These are phyloP conservation scores for Hypoxylon fragiforme DNA, from an alignment of 495 filamentous ascomycete genomes.

Conservation along the genomic window DNA sequence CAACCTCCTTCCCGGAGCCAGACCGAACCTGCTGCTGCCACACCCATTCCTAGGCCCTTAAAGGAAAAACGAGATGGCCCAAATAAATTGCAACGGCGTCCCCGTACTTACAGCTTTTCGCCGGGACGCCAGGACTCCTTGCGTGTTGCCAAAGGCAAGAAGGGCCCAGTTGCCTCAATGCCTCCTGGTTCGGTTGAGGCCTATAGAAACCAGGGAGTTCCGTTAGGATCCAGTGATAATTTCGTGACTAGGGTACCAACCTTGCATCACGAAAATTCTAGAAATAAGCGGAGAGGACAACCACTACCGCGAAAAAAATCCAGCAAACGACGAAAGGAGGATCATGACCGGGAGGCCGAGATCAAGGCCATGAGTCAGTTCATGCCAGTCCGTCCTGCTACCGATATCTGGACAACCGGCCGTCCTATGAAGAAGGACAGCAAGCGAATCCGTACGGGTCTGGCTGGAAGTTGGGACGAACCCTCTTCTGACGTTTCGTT, in stretches of 20 bases:
- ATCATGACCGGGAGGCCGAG: conserved; percentile 79
- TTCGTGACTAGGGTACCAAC: conserved; percentile 61
- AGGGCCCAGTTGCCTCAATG: conserved; percentile 36
- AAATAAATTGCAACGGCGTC: conserved; percentile 53
- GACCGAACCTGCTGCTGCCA: conserved; percentile 39
- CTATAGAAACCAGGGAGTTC: conserved; percentile 26
- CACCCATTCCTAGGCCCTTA: conserved; percentile 17
- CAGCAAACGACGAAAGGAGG: conserved; percentile 75
- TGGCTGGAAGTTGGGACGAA: conserved; percentile 60
- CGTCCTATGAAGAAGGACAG: conserved; percentile 65
- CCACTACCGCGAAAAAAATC: conserved; percentile 68
- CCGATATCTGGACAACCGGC: conserved; percentile 51
- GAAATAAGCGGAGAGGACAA: conserved; percentile 57
- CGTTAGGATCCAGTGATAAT: conserved; percentile 39
- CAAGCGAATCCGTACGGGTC: conserved; percentile 59
- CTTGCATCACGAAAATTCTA: conserved; percentile 49
- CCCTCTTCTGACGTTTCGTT: conserved; percentile 74
- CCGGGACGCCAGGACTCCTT: conserved; percentile 54
- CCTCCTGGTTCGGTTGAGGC: conserved; percentile 24
- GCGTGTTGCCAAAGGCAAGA: conserved; percentile 37
- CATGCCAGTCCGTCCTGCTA: conserved; percentile 61
- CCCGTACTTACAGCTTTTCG: conserved; percentile 57
- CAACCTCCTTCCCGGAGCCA: conserved; percentile 43
- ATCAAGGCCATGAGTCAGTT: conserved; percentile 82
- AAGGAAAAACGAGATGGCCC: conserved; percentile 42